Evolutionary conservation across 1,284 basidiomycete genomes (phyloP), one percentile per base, ranked within the genome.

Genomic region (Leccinum subrobustum): DNA sequence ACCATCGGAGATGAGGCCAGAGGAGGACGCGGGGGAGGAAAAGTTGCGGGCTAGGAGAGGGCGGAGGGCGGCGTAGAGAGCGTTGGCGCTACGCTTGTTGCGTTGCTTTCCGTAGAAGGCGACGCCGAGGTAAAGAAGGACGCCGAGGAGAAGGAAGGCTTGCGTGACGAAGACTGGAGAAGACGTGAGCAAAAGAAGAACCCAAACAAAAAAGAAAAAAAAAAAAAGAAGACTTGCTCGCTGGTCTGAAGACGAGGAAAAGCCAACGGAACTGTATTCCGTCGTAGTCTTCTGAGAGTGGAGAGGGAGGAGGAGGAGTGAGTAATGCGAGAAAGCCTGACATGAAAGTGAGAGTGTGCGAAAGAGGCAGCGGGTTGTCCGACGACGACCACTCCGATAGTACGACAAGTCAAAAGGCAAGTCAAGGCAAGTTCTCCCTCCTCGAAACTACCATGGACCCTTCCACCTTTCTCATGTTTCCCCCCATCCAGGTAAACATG

Each of bases 181-280:
- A 2, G 23, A 25, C 5, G 23, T 44, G 51, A 59, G 60, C 18
- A 16, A 18, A 44, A 42, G n/a, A 42, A 42, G n/a, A 14, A 1
- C 14, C 31, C 2, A 0, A 1, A 0, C 1, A 2, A 2, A 18
- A 16, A 11, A 25, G 1, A 25, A 4, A 23, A 3, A 18, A 16
- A n/a, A n/a, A n/a, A 11, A 23, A n/a, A 39, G 47, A 7, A 3
- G 2, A 65, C 60, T 58, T 20, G 90, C 89, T 73, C n/a, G 88
- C 89, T 11, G 93, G 93, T 55, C 92, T 80, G 77, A 95, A 92
- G 51, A 87, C 84, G 67, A 96, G 76, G 64, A 86, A 81, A 71
- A 83, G 88, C 88, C 88, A 94, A 63, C 76, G 79, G 71, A 80
- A 86, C 73, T 95, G 83, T 53, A 83, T 73, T 16, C 92, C 88